Base-by-base conservation (phyloP, 805 yeast genomes). In the Ogataea nakhonphanomensis region DNA sequence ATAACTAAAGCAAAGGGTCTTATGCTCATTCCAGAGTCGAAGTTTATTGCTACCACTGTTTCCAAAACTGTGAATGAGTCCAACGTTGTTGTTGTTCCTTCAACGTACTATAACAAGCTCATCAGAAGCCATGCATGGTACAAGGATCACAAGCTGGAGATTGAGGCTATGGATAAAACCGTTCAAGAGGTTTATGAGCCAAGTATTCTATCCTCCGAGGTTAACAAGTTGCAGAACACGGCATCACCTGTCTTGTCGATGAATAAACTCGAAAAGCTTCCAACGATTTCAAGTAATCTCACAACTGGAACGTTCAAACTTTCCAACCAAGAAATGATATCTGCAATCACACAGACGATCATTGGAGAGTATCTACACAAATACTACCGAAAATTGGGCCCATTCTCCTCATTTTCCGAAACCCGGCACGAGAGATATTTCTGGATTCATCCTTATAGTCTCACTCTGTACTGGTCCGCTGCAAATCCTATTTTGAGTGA, bases 371-470 rank as follows among this genome's bases (percentile, higher is more conserved):
- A 79, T 49, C 67, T 90, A 43, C 81, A 73, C 74, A 91, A 91
- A 62, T 90, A 90, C 59, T 86, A 82, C 59, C 79, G 93, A 43
- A 78, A 79, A 45, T 64, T 84, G 38, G 90, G 90, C 1, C 83
- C 89, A 11, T 69, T 86, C 35, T 81, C 87, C 27, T 73, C 83
- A 1, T 72, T 87, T 14, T 76, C 91, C 0, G 93, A 88, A 36
- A 75, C 76, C 30, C 76, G 96, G 44, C 99, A 91, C 57, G 93
- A 84, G 57, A 74, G 97, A 49, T 91, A 78, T 66, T 91, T 91
- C 73, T 93, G 98, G 98, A 78, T 93, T 32, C 95, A 91, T 63
- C 98, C 99, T 3, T 90, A 90, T 62, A 83, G 93, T 7, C 66
- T 88, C 68, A 87, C 96, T 0, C 69, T 91, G 33, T 89, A 87